These are phyloP conservation scores for Xylaria arbuscula DNA, from an alignment of 2,329 filamentous ascomycete species.

Conservation along the genomic window DNA sequence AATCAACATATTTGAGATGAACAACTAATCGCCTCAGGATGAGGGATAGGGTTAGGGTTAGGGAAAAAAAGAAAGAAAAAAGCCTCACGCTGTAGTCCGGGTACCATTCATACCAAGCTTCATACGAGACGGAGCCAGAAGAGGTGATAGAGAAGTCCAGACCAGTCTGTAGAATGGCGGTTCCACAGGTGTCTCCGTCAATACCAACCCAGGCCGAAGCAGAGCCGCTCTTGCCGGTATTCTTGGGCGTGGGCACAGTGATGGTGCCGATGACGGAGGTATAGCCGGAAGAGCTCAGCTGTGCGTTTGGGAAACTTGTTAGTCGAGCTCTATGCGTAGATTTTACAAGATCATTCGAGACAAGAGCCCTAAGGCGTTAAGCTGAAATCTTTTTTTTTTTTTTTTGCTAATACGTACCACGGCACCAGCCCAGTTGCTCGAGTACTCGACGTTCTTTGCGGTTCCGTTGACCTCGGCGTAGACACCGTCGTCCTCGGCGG, in stretches of 20 bases:
- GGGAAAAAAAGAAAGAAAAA: no score
- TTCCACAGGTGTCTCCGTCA: conserved; percentile 67
- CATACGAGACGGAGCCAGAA: conserved; percentile 56
- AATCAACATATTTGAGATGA: no score
- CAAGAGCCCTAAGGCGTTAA: neutral
- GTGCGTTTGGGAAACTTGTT: neutral
- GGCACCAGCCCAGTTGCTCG: conserved; percentile 69
- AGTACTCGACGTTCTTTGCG: conserved; percentile 59
- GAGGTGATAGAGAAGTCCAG: conserved; percentile 64
- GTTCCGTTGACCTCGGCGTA: conserved; percentile 50
- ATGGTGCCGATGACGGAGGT: conserved; percentile 65
- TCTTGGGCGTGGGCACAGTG: conserved; percentile 62
- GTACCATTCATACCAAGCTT: conserved; percentile 71
- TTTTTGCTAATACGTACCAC: conserved; percentile 51
- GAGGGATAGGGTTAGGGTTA: no score
- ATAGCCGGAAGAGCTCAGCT: conserved; percentile 60
- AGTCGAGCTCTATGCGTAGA: neutral
- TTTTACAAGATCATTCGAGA: neutral
- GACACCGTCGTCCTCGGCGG: conserved; percentile 47
- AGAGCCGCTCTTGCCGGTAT: conserved; percentile 37
- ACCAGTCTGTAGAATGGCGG: conserved; percentile 67
- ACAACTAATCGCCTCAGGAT: no score
- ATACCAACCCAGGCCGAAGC: conserved; percentile 66
- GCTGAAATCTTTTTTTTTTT: no score
- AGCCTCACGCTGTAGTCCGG: no score